Evolutionary conservation across 1,139 yeast species (phyloP).

Genomic region (Candida neerlandica): DNA sequence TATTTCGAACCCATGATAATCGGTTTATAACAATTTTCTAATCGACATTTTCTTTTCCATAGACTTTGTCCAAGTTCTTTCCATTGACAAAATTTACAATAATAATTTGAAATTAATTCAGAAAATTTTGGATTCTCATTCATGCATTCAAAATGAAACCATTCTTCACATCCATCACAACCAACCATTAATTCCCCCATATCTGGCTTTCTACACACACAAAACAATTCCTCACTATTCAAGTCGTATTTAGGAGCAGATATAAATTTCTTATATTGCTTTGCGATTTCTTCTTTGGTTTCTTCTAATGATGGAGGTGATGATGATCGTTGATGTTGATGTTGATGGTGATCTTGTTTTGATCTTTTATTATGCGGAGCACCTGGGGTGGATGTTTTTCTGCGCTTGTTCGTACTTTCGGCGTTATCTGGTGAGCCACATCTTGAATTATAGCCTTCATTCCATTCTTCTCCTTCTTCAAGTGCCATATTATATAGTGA

Average conservation of each 20-base stretch:
- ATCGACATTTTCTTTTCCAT: conserved; percentile 80
- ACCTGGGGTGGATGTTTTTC: neutral
- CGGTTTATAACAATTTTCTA: conserved; percentile 61
- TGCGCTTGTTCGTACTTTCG: neutral
- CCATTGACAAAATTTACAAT: conserved; percentile 74
- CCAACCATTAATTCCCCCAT: conserved; percentile 79
- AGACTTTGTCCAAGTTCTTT: conserved; percentile 45
- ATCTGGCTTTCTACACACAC: conserved; percentile 81
- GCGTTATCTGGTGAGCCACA: neutral
- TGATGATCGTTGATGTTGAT: neutral
- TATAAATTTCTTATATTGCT: conserved; percentile 46
- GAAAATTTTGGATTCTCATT: conserved; percentile 55
- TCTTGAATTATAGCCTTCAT: neutral
- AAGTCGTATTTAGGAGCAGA: conserved; percentile 47
- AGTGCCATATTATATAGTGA: neutral
- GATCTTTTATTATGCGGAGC: neutral
- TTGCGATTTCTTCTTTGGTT: conserved; percentile 43
- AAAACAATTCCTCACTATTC: conserved; percentile 67
- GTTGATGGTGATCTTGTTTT: conserved; percentile 2
- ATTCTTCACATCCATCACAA: conserved; percentile 93
- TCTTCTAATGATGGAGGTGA: conserved; percentile 19
- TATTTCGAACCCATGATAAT: conserved; percentile 62
- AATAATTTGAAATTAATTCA: conserved; percentile 63
- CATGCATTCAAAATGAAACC: conserved; percentile 89
- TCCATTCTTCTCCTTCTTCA: conserved; percentile 1